Evolutionary conservation across 179 eudicot species (phyloP), one percentile per base, ranked within the genome.

Genomic region (Kewa caespitosa): DNA sequence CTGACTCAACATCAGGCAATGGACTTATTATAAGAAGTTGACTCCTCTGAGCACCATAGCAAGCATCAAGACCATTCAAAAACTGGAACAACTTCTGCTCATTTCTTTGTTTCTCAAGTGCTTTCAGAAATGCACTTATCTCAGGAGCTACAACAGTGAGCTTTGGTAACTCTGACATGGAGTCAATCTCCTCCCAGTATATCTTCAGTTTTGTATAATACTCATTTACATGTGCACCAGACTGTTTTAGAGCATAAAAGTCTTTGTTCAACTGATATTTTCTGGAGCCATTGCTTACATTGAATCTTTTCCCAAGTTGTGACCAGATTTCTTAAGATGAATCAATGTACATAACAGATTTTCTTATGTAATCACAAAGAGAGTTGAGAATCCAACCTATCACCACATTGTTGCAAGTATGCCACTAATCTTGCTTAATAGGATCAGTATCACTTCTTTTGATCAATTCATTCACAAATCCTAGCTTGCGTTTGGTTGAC

Each of bases 81-180:
- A 74, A 46, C 6, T 33, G 76, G 9, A 73, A 55, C 10, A 73
- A 36, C 28, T 20, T 74, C 6, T 48, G 41, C 9, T 74, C 70
- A 15, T 74, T 69, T 33, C 50, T 23, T 8, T 74, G 43, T 1
- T 8, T 25, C 0, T 33, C 4, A 3, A 38, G 4, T 0, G 68
- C 76, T 1, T 28, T 31, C 9, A 73, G 6, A 22, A 23, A 55
- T 8, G 57, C 37, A 1, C 28, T 17, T 0, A 61, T 20, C 6
- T 73, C 68, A 1, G 25, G 1, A 28, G 15, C 38, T 1, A 59
- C 17, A 7, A 31, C 11, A 14, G 48, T 25, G 0, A 72, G 14
- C 0, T 10, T 10, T 13, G 75, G 67, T 20, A 37, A 20, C 1
- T n/a, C 25, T 28, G 15, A 27, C 27, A 72, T 39, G 13, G 32